Conservation (phyloP, 1,284 basidiomycete genomes). For the Ustilago bromivora region DNA sequence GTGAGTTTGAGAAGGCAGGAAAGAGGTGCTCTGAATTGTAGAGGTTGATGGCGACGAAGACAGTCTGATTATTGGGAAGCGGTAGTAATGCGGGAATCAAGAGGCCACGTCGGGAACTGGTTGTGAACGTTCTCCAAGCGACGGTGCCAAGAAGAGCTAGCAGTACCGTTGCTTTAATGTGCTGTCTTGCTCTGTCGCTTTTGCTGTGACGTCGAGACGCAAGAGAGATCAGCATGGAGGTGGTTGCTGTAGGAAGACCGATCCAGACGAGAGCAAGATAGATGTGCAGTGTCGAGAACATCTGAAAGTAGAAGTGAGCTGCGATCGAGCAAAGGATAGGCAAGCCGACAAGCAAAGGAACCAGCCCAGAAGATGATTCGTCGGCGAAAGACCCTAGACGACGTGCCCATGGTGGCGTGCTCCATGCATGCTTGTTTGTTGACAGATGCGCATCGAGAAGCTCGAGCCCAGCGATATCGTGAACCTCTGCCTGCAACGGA, state of each 20-base stretch:
- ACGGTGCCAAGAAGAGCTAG: conserved; percentile 17
- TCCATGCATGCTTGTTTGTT: conserved; percentile 21
- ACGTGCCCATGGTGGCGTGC: conserved; percentile 22
- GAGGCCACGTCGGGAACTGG: conserved; percentile 19
- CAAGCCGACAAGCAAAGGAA: conserved; percentile 19
- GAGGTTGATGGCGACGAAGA: conserved; percentile 53
- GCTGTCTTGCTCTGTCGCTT: conserved; percentile 3
- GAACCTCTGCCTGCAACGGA: conserved; percentile 22
- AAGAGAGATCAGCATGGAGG: conserved; percentile 12
- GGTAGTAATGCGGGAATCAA: background rate
- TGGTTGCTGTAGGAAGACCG: conserved; percentile 21
- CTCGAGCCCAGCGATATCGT: background rate
- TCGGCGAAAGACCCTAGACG: conserved; percentile 25
- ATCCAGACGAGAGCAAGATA: conserved; percentile 37
- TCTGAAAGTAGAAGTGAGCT: conserved; percentile 33
- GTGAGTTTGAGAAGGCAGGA: conserved; percentile 43
- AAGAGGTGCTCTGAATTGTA: conserved; percentile 58
- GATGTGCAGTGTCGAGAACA: conserved; percentile 41
- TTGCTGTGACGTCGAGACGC: conserved; percentile 2
- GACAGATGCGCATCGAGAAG: conserved; percentile 5
- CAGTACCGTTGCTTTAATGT: conserved; percentile 26
- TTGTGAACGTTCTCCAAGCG: conserved; percentile 26
- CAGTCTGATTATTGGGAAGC: conserved; percentile 28
- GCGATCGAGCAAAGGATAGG: conserved; percentile 24
- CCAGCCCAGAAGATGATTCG: conserved; percentile 19